phyloP scores from a whole-genome alignment of 1,284 basidiomycete species.

The Ceratobasidium sp. region DNA sequence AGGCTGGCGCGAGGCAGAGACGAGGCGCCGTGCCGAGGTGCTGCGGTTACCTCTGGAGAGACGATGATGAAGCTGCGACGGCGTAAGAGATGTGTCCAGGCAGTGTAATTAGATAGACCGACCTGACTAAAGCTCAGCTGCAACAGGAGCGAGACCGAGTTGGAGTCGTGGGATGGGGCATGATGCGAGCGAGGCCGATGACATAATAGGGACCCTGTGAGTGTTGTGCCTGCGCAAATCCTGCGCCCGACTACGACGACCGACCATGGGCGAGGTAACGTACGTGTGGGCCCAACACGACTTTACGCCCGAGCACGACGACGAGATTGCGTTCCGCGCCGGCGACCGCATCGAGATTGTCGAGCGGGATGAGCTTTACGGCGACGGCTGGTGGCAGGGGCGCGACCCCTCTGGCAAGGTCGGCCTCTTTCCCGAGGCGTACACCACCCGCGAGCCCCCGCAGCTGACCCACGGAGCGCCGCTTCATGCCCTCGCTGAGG shows the following conservation, averaged over 20 bases:
- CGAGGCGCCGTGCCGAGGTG: background rate
- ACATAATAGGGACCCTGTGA: conserved; percentile 12
- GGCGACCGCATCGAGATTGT: conserved; percentile 91
- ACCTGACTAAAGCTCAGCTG: background rate
- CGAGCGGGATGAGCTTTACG: conserved; percentile 93
- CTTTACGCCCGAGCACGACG: conserved; percentile 91
- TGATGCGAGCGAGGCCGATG: background rate
- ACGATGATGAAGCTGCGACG: background rate
- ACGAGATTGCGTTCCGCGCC: conserved; percentile 89
- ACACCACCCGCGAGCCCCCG: conserved; percentile 76
- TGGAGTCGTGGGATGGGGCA: conserved; percentile 17
- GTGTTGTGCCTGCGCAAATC: background rate
- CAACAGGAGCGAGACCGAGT: background rate
- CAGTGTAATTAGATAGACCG: no score
- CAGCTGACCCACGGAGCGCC: conserved; percentile 43
- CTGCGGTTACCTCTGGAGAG: background rate
- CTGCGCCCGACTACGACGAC: conserved; percentile 21
- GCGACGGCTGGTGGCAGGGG: conserved; percentile 99
- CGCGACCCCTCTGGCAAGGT: conserved; percentile 83
- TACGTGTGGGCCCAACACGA: conserved; percentile 86
- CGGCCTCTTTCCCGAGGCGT: conserved; percentile 93
- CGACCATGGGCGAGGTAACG: conserved; percentile 53
- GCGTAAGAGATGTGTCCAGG: no score
- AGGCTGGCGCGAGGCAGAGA: background rate
- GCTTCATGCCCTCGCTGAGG: conserved; percentile 49